Evolutionary conservation across 306 rosid species (phyloP).

Genomic region (Gleditsia sinensis): DNA sequence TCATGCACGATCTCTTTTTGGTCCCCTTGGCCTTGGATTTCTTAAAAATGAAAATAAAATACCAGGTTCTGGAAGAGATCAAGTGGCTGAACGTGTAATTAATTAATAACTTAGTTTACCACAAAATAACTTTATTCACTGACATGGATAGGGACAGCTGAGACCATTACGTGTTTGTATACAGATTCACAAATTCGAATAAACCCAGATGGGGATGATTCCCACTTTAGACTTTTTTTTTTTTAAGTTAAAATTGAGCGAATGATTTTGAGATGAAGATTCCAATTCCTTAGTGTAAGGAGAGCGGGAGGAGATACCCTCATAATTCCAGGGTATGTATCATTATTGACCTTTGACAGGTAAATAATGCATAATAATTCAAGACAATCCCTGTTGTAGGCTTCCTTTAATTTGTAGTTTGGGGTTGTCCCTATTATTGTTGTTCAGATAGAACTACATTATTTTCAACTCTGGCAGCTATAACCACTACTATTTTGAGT

Average conservation of each 20-base stretch:
- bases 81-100: background rate
- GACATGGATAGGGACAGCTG: constrained; percentile 34
- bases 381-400: constrained; percentile 43
- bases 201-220: constrained; percentile 28
- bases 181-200: constrained; percentile 12
- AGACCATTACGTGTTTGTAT: constrained; percentile 32
- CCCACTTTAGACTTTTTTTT: background rate
- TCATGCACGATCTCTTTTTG: constrained; percentile 34
- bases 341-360: constrained; percentile 54
- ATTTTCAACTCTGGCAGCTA: constrained; percentile 32
- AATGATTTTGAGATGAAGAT: background rate
- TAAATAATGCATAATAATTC: constrained; percentile 41
- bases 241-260: background rate
- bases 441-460: constrained; percentile 36
- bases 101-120: constrained; percentile 16
- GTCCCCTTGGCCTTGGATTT: constrained; percentile 29
- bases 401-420: constrained; percentile 34
- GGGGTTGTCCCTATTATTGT: constrained; percentile 34
- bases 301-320: constrained; percentile 37
- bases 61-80: constrained; percentile 21
- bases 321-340: constrained; percentile 40
- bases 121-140: constrained; percentile 27
- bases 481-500: constrained; percentile 4
- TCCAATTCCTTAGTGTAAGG: background rate
- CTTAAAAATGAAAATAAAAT: background rate